Conservation (phyloP, 129 eudicot genomes). For the Cynara cardunculus region DNA sequence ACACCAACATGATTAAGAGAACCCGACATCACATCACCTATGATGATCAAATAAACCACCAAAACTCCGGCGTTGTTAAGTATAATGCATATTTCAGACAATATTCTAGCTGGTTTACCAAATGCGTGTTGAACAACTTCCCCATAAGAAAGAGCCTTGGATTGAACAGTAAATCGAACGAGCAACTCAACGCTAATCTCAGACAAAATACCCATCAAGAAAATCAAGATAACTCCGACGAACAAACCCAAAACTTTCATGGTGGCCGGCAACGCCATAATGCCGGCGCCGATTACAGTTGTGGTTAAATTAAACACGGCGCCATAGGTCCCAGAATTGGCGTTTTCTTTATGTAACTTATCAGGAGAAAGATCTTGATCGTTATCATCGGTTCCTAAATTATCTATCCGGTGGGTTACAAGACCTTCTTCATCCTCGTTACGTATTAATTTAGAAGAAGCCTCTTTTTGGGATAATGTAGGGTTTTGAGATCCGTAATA, state of each 20-base stretch:
- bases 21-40: slow-evolving; percentile 93
- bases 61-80: slow-evolving; percentile 78
- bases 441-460: slow-evolving; percentile 16
- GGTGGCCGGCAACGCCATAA: slow-evolving; percentile 92
- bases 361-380: slow-evolving; percentile 45
- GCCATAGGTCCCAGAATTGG: slow-evolving; percentile 59
- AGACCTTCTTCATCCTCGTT: slow-evolving; percentile 31
- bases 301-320: slow-evolving; percentile 88
- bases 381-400: slow-evolving; percentile 17
- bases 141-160: slow-evolving; percentile 71
- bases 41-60: slow-evolving; percentile 81
- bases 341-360: slow-evolving; percentile 32
- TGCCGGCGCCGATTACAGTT: slow-evolving; percentile 88
- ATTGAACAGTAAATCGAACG: slow-evolving; percentile 66
- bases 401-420: slow-evolving; percentile 15
- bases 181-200: slow-evolving; percentile 78
- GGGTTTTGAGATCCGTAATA: slow-evolving; percentile 19
- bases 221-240: slow-evolving; percentile 53
- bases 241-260: slow-evolving; percentile 81
- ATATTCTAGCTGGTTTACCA: slow-evolving; percentile 60
- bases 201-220: slow-evolving; percentile 69
- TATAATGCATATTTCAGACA: slow-evolving; percentile 73
- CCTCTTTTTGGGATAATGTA: slow-evolving; percentile 4
- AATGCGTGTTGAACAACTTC: slow-evolving; percentile 78
- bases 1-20: slow-evolving; percentile 72